phyloP scores from a whole-genome alignment of 2,329 filamentous ascomycete species.

The Paracoccidioides brasiliensis region DNA sequence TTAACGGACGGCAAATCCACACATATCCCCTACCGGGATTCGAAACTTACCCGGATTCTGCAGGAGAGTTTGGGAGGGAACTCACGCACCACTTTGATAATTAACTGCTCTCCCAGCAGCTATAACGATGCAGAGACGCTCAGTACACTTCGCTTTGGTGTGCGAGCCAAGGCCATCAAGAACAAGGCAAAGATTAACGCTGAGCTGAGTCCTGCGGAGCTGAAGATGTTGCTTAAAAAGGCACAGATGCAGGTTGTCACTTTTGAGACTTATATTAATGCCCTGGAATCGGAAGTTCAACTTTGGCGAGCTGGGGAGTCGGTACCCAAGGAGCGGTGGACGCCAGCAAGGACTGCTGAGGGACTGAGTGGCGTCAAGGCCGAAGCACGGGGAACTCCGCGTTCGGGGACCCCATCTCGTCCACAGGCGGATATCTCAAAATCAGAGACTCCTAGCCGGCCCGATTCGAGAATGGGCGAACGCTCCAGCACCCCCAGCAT shows the following conservation, averaged over 20 bases:
- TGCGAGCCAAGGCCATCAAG: slow-evolving; percentile 96
- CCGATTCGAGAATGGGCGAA: slow-evolving; percentile 59
- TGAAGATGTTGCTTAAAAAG: slow-evolving; percentile 87
- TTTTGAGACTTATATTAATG: slow-evolving; percentile 76
- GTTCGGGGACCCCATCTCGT: slow-evolving; percentile 30
- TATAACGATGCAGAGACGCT: slow-evolving; percentile 96
- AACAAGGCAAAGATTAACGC: slow-evolving; percentile 99
- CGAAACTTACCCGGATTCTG: slow-evolving; percentile 89
- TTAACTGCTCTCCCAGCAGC: slow-evolving; percentile 97
- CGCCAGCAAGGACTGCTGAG: slow-evolving; percentile 48
- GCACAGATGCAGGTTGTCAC: slow-evolving; percentile 78
- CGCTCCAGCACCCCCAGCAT: slow-evolving; percentile 77
- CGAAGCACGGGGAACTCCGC: slow-evolving; percentile 33
- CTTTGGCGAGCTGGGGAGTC: slow-evolving; percentile 77
- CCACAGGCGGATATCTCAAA: slow-evolving; percentile 32
- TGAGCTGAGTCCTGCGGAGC: slow-evolving; percentile 85
- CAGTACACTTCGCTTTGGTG: slow-evolving; percentile 84
- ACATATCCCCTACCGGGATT: slow-evolving; percentile 93
- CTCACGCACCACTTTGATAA: slow-evolving; percentile 93
- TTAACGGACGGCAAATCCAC: slow-evolving; percentile 94
- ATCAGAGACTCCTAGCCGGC: slow-evolving; percentile 47
- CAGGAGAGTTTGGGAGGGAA: slow-evolving; percentile 97
- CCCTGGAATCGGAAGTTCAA: slow-evolving; percentile 71
- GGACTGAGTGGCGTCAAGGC: slow-evolving; percentile 36
- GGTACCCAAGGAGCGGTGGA: slow-evolving; percentile 85